Base-by-base conservation (phyloP, 164 flowering plant species). In the Pachysandra terminalis region DNA sequence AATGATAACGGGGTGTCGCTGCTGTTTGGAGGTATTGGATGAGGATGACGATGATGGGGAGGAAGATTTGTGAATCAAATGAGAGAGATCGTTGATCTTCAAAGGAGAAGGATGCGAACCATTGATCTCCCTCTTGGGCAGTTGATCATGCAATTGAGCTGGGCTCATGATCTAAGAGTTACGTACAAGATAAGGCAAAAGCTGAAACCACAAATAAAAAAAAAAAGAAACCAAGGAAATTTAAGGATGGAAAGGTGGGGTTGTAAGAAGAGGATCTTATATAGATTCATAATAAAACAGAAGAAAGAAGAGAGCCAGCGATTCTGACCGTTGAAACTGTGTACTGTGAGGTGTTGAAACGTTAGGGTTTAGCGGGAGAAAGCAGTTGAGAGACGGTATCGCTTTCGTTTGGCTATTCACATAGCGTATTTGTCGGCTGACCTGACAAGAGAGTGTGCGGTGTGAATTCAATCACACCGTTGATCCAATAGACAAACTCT, bases 1-100 rank as follows among this genome's bases (percentile, higher is more conserved):
- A 35, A 90, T 90, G 61, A 90, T 87, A 0, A 90, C 83, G 0
- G 92, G 95, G 3, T 73, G 76, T 0, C 78, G 74, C 40, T 65
- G 79, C 26, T 79, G 82, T 24, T 70, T 40, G n/a, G n/a, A n/a
- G n/a, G n/a, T n/a, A n/a, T n/a, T n/a, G n/a, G n/a, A n/a, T 13
- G 63, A 5, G 12, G 72, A 51, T 3, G 83, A 77, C 1, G 69
- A 61, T 4, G 81, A 74, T 0, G 79, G 72, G 0, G 77, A 64
- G 8, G 85, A 55, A 12, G 79, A 9, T 56, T 83, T 86, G 22
- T 79, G 81, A 63, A 82, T 75, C 41, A 54, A 16, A 58, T 80
- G 84, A 1, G 91, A 89, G 3, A 64, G 78, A 35, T 79, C 84
- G 75, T 68, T 71, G 74, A 88, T 73, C 79, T 70, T 80, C 61